Evolutionary conservation across 345 rosid species (phyloP).

Genomic region (Viola odorata): DNA sequence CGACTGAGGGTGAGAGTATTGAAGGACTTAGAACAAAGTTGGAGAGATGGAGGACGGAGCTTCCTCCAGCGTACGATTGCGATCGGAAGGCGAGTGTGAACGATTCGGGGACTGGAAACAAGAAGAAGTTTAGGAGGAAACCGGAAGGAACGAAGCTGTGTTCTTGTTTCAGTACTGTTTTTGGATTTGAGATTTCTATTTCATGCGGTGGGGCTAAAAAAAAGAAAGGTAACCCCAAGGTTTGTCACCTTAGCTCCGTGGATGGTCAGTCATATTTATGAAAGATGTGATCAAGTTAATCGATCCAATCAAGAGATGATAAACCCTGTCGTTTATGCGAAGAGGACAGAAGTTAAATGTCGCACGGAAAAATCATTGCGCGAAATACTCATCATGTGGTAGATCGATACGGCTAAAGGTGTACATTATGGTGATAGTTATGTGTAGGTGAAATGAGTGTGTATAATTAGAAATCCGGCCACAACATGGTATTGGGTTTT

Average conservation of each 20-base stretch:
- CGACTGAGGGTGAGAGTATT: constrained; percentile 29
- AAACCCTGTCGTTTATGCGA: background rate
- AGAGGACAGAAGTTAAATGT: background rate
- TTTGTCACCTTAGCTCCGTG: constrained; percentile 40
- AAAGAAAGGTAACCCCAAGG: constrained; percentile 29
- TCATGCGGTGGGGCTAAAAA: constrained; percentile 66
- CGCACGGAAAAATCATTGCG: no score
- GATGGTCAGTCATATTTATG: constrained; percentile 19
- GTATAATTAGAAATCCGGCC: no score
- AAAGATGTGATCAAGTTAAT: background rate
- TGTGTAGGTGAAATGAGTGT: no score
- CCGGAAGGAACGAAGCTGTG: constrained; percentile 40
- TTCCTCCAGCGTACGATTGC: constrained; percentile 28
- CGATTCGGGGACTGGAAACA: constrained; percentile 10
- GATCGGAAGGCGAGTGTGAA: constrained; percentile 19
- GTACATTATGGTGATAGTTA: no score
- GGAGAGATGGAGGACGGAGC: constrained; percentile 66
- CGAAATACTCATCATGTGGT: no score
- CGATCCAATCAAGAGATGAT: no score
- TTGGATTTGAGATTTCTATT: constrained; percentile 76
- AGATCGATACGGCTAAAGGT: no score
- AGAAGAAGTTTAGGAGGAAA: constrained; percentile 21
- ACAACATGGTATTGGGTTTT: no score
- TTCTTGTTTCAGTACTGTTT: constrained; percentile 73
- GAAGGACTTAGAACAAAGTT: constrained; percentile 55